Percentiles rank a stretch among this genome's conserved stretches.
Evolutionary conservation across 495 filamentous ascomycete genomes (phyloP).

Genomic region (Neurospora sublineolata): DNA sequence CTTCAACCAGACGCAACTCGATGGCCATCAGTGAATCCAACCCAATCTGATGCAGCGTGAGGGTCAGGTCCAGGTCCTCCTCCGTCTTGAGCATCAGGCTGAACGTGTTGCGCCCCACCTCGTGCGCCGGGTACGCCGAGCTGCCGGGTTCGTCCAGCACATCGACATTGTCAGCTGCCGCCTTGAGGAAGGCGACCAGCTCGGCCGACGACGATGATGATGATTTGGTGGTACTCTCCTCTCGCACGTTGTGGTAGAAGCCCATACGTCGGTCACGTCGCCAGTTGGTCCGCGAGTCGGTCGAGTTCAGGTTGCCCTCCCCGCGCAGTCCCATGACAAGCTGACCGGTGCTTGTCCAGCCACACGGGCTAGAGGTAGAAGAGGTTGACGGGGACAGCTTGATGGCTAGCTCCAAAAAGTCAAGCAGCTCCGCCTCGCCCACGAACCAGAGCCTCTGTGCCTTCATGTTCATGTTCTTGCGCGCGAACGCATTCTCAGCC

Average conservation of each 20-base stretch:
- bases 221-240: neutral
- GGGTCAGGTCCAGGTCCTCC: neutral
- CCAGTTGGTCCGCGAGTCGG: too few relatives aligned
- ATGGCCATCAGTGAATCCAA: neutral
- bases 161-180: neutral
- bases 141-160: neutral
- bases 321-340: too few relatives aligned
- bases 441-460: too few relatives aligned
- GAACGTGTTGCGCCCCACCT: neutral
- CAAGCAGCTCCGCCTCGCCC: too few relatives aligned
- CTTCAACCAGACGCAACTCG: neutral
- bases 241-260: neutral
- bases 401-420: too few relatives aligned
- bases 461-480: too few relatives aligned
- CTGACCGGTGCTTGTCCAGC: too few relatives aligned
- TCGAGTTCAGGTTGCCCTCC: too few relatives aligned
- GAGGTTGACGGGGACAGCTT: too few relatives aligned
- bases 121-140: neutral
- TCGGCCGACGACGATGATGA: neutral
- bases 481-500: too few relatives aligned
- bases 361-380: too few relatives aligned
- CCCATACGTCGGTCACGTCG: too few relatives aligned
- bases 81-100: neutral
- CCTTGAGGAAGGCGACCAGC: neutral
- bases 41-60: neutral